Base-by-base conservation (phyloP, 1,284 basidiomycete species). In the Sanguinoderma infundibulare region DNA sequence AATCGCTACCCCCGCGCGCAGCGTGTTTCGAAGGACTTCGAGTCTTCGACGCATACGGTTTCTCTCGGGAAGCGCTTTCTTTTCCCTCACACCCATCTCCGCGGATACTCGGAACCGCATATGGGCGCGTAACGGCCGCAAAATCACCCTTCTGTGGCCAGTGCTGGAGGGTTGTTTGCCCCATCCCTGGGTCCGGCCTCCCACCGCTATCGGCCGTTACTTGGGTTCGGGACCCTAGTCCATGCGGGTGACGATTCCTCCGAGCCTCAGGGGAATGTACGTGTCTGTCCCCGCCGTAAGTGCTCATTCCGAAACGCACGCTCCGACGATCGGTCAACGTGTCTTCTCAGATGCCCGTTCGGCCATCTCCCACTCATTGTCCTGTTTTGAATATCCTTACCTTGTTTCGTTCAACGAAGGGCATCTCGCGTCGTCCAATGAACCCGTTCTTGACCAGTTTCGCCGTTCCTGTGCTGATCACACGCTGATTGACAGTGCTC, bases 61-160 rank as follows among this genome's bases (percentile, higher is more conserved):
- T 20, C 32, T 51, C 32, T n/a, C n/a, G 20, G 15, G 49, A 20
- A 35, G 32, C 12, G 32, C 32, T 51, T 38, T 39, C 20, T 30
- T 57, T 52, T 50, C 46, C 35, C 46, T 28, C 20, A 10, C 12
- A 9, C n/a, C 28, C 38, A 57, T 42, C 38, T 51, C 58, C 58
- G 58, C 52, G 58, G 58, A 39, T 32, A n/a, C 20, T 28, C 58
- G 58, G 58, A 39, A 35, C 32, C 39, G 39, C 34, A 6, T 35
- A 54, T 26, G n/a, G 38, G 58, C 58, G 30, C 53, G 47, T 30
- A 42, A 30, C 30, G 24, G 26, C 35, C 52, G 24, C 38, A 20
- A n/a, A 30, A 7, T 42, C 28, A 17, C 22, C 24, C n/a, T 8
- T n/a, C n/a, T n/a, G 5, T 39, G 22, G 30, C 57, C 57, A 46